Evolutionary conservation across 345 rosid species (phyloP), one percentile per base, ranked within the genome.

Genomic region (Iberis pinnata): DNA sequence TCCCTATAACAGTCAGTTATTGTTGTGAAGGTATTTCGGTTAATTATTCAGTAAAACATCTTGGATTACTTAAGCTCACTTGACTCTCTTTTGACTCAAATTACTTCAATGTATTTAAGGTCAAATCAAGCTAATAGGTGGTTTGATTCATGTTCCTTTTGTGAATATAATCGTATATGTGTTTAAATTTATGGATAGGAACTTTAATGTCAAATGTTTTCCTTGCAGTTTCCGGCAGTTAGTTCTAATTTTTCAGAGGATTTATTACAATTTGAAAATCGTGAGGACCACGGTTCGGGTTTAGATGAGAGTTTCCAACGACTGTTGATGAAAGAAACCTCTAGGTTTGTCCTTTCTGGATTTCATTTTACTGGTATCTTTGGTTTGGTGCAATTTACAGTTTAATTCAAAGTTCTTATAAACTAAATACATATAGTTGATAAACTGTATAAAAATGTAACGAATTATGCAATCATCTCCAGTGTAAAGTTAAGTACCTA

Each of bases 171-270:
- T 41, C 9, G 25, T 37, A 35, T 43, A 6, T 50, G 53, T 58
- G 25, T 18, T 41, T 35, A 35, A 46, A 26, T 43, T 43, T 43
- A 43, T 15, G 1, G 18, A 13, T 35, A 43, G 9, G 41, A 50
- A 44, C 25, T 18, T 43, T 66, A 48, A 49, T 60, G 55, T 49
- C 29, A 25, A 31, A 19, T 70, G 12, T 25, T 27, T 73, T 73
- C 52, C 39, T 75, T 82, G 78, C 88, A 90, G 98, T 87, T 86
- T 75, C 88, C 98, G 33, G 80, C 80, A 53, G 72, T 50, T 71
- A 65, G 63, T 64, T 60, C 80, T 3, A 82, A 81, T 41, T 60
- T 76, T 66, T 67, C 78, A 36, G 58, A 75, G 60, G 83, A 76
- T 65, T 70, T 78, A 45, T 60, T 77, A 47, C 85, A 79, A 59